A percentile compares a stretch with the other conserved stretches of the same genome.
These are phyloP conservation scores for Fusarium drepaniforme DNA, from an alignment of 2,329 filamentous ascomycete species.

Conservation along the genomic window DNA sequence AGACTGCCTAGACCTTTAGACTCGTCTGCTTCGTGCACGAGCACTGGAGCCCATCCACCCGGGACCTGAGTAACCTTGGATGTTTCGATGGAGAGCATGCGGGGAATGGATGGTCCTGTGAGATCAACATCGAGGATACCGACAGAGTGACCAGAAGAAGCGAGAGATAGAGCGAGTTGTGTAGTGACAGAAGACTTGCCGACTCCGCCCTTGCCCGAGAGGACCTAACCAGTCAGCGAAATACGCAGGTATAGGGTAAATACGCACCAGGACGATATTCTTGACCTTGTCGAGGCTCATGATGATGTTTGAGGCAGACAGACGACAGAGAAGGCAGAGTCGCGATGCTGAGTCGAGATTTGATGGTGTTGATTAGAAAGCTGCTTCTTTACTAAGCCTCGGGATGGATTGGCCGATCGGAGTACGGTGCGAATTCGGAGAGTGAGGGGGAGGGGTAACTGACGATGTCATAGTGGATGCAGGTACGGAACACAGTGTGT, in stretches of 20 bases:
- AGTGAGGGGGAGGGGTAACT: neutral
- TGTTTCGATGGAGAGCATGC: constrained; percentile 90
- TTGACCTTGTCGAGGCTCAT: constrained; percentile 70
- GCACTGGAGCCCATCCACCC: constrained; percentile 91
- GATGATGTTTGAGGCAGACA: constrained; percentile 36
- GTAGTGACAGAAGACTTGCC: constrained; percentile 99
- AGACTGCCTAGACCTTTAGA: constrained; percentile 70
- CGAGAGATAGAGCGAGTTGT: constrained; percentile 91
- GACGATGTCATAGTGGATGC: constrained; percentile 22
- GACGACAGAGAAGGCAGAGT: neutral
- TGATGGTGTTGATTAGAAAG: constrained; percentile 44
- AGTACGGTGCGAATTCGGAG: constrained; percentile 18
- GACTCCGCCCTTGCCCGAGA: constrained; percentile 97
- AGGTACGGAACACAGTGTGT: constrained; percentile 4
- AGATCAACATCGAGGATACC: constrained; percentile 97
- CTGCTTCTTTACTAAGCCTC: constrained; percentile 42
- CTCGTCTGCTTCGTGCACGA: constrained; percentile 76
- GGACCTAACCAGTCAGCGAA: constrained; percentile 62
- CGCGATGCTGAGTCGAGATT: neutral
- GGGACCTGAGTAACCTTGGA: constrained; percentile 92
- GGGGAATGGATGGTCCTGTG: constrained; percentile 95
- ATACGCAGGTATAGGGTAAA: constrained; percentile 4
- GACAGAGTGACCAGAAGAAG: constrained; percentile 86
- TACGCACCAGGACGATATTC: constrained; percentile 79
- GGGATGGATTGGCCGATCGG: constrained; percentile 33